Percentiles rank a stretch among this genome's conserved stretches.
These are phyloP conservation scores for Phylloporus gajari DNA, from an alignment of 1,284 basidiomycete genomes.

Conservation along the genomic window DNA sequence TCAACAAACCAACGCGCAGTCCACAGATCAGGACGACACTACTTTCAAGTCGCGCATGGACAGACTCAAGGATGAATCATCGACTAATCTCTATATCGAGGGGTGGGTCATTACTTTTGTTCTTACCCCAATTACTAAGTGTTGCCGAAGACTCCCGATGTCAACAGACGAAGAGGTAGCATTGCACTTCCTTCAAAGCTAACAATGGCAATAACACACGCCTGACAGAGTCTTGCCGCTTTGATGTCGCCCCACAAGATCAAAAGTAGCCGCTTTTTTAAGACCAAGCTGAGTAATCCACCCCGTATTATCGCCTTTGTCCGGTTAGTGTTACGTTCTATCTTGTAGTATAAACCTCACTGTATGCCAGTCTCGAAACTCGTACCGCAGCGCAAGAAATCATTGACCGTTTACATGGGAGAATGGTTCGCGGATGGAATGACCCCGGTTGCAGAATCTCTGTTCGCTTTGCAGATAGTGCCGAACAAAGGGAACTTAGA, in stretches of 20 bases:
- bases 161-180: constrained; percentile 59
- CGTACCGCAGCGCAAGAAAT: constrained; percentile 75
- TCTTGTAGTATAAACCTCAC: background rate
- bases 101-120: constrained; percentile 51
- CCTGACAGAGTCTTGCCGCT: constrained; percentile 61
- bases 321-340: constrained; percentile 55
- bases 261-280: constrained; percentile 77
- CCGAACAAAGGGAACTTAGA: constrained; percentile 58
- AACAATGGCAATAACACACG: constrained; percentile 5
- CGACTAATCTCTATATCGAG: constrained; percentile 81
- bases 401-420: constrained; percentile 76
- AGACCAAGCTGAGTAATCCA: constrained; percentile 75
- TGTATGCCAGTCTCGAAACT: constrained; percentile 65
- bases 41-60: constrained; percentile 80
- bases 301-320: constrained; percentile 82
- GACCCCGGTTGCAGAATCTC: constrained; percentile 77
- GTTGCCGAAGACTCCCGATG: constrained; percentile 61
- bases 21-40: constrained; percentile 48
- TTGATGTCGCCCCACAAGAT: constrained; percentile 72
- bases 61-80: constrained; percentile 65
- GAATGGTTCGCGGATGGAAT: constrained; percentile 80
- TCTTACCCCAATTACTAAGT: constrained; percentile 16
- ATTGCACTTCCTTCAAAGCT: background rate
- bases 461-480: constrained; percentile 77
- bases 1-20: constrained; percentile 35